phyloP scores from a whole-genome alignment of 1,139 yeast genomes.

The Hemisphaericaspora lyxosophila region DNA sequence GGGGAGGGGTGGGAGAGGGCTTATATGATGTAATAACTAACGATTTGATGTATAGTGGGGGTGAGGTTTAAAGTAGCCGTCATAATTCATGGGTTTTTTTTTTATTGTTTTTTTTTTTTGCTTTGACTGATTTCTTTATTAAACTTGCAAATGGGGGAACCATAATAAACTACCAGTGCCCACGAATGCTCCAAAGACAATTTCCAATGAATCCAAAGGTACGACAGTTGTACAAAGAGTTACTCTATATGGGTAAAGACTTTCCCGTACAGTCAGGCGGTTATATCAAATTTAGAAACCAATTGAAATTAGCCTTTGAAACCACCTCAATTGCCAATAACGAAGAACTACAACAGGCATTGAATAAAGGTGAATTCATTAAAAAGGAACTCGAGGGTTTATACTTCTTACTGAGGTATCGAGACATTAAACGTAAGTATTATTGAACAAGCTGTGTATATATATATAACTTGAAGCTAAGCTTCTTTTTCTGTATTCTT shows the following conservation, averaged over 20 bases:
- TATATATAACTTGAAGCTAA: too few species aligned
- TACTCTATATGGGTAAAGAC: slow-evolving; percentile 38
- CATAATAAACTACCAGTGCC: too few species aligned
- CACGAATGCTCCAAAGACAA: too few species aligned
- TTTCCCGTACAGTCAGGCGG: slow-evolving; percentile 37
- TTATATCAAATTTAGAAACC: slow-evolving; percentile 20
- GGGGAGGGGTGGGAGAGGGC: too few species aligned
- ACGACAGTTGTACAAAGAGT: slow-evolving; percentile 28
- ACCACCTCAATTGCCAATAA: slow-evolving; percentile 16
- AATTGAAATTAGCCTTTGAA: slow-evolving; percentile 22
- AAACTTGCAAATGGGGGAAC: too few species aligned
- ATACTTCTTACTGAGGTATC: slow-evolving; percentile 31
- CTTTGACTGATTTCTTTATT: too few species aligned
- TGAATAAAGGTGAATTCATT: slow-evolving; percentile 32
- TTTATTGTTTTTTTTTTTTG: too few species aligned
- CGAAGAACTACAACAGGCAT: slow-evolving; percentile 24
- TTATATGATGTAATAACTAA: too few species aligned
- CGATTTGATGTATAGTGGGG: too few species aligned
- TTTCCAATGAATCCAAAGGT: slow-evolving; percentile 31
- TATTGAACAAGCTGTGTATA: slow-evolving; percentile 10
- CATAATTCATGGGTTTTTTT: too few species aligned
- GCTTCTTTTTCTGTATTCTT: too few species aligned
- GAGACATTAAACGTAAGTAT: slow-evolving; percentile 36
- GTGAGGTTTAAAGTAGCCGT: too few species aligned
- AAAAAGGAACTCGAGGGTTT: slow-evolving; percentile 35